Base-by-base conservation (phyloP, 1,139 yeast species). In the Taphrina sp. region DNA sequence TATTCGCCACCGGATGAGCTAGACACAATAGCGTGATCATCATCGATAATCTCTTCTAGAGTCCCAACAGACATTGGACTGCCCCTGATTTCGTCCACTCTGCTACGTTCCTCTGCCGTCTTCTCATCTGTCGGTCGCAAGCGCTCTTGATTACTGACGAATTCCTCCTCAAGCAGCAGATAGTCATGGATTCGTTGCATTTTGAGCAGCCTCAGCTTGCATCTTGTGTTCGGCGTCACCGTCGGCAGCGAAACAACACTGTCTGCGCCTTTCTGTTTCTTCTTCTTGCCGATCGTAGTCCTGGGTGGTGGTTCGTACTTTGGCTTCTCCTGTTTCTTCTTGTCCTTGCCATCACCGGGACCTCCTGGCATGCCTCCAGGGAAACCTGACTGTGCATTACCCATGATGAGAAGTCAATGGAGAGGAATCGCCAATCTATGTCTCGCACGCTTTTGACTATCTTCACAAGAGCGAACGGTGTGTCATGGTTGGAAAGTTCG, bases 251-350 rank as follows among this genome's bases (percentile, higher is more conserved):
- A 87, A 62, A 77, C 81, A 47, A 92, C 86, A 20, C 95, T 83
- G 61, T 89, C 96, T 24, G 95, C 95, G 8, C 96, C 96, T 26
- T 47, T 43, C 20, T 52, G 54, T 66, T 73, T 73, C 69, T 72
- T 72, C 76, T 85, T 87, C 73, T 84, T 86, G 60, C 95, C 95
- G 66, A 87, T 85, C 64, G 90, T 82, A 16, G 96, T 84, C 70
- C 92, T 95, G 60, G 92, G 97, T 19, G 98, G 98, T 36, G 98
- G 98, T 71, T 94, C 99, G 70, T 90, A 92, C 74, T 88, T 89
- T 65, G 96, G 96, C 81, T 79, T 87, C 84, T 70, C 74, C 66
- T 60, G 39, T 23, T 52, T 58, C 45, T 58, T 43, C 43, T 51
- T 47, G 34, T 49, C 46, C 34, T 38, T 39, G 29, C 24, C 52